Evolutionary conservation across 2,329 filamentous ascomycete genomes (phyloP).

Genomic region (Xylaria digitata): DNA sequence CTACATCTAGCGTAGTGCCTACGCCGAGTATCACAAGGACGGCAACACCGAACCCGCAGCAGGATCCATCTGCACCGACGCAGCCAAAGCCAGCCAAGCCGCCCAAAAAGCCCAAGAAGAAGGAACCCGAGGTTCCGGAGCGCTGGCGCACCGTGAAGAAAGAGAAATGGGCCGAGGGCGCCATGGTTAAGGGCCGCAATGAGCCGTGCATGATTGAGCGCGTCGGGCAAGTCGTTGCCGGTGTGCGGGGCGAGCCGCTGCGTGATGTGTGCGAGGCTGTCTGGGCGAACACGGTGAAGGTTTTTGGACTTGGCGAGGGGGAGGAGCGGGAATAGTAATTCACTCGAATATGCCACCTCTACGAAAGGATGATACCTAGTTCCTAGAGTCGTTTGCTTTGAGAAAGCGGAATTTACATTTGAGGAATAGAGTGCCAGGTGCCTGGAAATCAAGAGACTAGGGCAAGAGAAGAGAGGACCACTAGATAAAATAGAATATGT

Average conservation of each 20-base stretch:
- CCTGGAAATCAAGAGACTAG: not conserved
- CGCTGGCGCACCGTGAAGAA: conserved; percentile 91
- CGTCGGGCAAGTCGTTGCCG: conserved; percentile 89
- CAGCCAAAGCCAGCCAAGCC: conserved; percentile 38
- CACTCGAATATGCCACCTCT: not conserved
- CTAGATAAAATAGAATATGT: not conserved
- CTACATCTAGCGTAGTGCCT: conserved; percentile 34
- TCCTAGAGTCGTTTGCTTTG: not conserved
- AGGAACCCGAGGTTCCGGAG: conserved; percentile 73
- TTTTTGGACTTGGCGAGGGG: conserved; percentile 76
- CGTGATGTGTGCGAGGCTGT: conserved; percentile 88
- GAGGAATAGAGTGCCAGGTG: conserved; percentile 9
- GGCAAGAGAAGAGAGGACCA: not conserved
- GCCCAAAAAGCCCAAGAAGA: conserved; percentile 63
- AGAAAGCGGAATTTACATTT: not conserved
- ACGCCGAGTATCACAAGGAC: conserved; percentile 40
- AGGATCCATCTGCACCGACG: conserved; percentile 27
- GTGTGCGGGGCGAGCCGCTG: conserved; percentile 81
- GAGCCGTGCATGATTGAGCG: conserved; percentile 89
- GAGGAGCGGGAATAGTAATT: conserved; percentile 20
- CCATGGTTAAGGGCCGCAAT: conserved; percentile 94
- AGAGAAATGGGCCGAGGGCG: conserved; percentile 89
- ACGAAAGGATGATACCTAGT: not conserved
- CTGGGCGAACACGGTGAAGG: conserved; percentile 82
- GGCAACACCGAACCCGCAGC: conserved; percentile 30